These are phyloP conservation scores for Pichia heedii DNA, from an alignment of 805 yeast species.

Conservation along the genomic window DNA sequence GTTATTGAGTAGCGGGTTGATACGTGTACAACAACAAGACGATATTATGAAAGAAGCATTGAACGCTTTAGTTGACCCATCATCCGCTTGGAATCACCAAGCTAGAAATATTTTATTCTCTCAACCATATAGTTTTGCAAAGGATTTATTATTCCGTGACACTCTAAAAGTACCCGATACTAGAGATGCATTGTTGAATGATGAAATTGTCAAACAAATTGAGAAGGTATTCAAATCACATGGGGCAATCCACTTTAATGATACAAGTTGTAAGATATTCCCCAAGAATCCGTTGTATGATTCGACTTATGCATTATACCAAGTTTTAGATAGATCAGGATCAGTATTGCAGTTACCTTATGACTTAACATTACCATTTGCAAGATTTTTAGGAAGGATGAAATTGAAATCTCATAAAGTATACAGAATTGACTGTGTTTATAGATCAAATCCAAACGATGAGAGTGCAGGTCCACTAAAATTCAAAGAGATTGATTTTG, in stretches of 20 bases:
- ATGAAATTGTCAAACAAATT: constrained; percentile 52
- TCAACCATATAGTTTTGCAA: constrained; percentile 77
- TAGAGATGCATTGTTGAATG: constrained; percentile 47
- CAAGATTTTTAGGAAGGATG: constrained; percentile 68
- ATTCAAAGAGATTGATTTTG: constrained; percentile 81
- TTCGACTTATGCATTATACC: constrained; percentile 58
- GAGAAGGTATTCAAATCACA: constrained; percentile 61
- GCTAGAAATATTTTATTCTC: constrained; percentile 80
- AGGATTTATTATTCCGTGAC: constrained; percentile 74
- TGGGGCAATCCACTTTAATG: constrained; percentile 69
- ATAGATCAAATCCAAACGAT: constrained; percentile 50
- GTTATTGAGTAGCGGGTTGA: constrained; percentile 66
- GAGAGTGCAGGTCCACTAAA: constrained; percentile 66
- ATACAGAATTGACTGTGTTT: constrained; percentile 74
- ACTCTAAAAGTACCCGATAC: constrained; percentile 17
- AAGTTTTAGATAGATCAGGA: constrained; percentile 78
- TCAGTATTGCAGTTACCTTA: constrained; percentile 82
- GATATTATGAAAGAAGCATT: constrained; percentile 83
- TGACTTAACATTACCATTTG: constrained; percentile 85
- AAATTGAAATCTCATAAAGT: constrained; percentile 47
- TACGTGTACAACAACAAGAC: constrained; percentile 88
- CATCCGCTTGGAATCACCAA: constrained; percentile 91
- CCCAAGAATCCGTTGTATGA: constrained; percentile 73
- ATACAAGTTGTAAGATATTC: constrained; percentile 58
- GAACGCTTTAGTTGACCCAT: constrained; percentile 75